Evolutionary conservation across 495 filamentous ascomycete species (phyloP).

Genomic region (Xylaria flabelliformis): DNA sequence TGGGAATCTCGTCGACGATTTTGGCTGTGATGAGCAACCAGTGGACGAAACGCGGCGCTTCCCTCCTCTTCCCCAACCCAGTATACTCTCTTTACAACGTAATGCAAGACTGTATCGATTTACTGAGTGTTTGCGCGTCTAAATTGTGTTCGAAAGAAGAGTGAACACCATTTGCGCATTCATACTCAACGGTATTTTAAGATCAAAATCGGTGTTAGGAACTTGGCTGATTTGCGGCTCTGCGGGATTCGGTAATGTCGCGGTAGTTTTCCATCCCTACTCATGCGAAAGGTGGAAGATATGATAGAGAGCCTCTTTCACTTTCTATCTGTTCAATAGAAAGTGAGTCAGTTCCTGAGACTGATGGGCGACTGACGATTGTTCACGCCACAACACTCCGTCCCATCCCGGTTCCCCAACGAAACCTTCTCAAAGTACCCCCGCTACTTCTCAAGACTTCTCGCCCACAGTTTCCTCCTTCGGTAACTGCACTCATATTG

Average conservation of each 20-base stretch:
- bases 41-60: neutral
- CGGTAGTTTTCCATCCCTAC: neutral
- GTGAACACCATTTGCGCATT: neutral
- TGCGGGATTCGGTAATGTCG: neutral
- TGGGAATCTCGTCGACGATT: neutral
- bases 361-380: neutral
- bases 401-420: constrained; percentile 53
- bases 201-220: neutral
- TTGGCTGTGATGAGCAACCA: neutral
- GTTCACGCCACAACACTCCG: constrained; percentile 50
- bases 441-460: constrained; percentile 49
- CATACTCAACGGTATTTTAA: neutral
- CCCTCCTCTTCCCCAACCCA: neutral
- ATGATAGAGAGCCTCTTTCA: neutral
- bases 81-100: neutral
- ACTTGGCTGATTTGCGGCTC: neutral
- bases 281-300: neutral
- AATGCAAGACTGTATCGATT: neutral
- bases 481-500: constrained; percentile 45
- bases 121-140: neutral
- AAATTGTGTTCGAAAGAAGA: neutral
- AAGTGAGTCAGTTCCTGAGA: neutral
- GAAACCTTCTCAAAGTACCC: constrained; percentile 52
- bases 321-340: neutral
- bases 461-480: constrained; percentile 46